These are phyloP conservation scores for Verticillium longisporum DNA, from an alignment of 2,329 filamentous ascomycete species.

Conservation along the genomic window DNA sequence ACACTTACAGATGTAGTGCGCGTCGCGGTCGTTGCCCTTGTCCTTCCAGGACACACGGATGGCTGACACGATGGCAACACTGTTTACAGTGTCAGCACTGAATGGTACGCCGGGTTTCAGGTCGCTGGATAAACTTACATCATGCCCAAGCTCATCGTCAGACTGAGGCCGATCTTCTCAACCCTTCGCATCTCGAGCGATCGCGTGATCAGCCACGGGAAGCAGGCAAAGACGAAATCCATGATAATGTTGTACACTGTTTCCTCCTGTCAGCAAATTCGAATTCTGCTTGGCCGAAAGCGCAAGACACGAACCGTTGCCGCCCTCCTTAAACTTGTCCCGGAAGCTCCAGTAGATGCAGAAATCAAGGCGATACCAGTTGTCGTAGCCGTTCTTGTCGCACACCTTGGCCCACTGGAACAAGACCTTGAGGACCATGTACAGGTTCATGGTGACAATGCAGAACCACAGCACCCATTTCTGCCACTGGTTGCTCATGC, in stretches of 20 bases:
- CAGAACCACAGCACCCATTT: constrained; percentile 39
- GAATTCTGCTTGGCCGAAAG: neutral
- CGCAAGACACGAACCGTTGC: constrained; percentile 32
- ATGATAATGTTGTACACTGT: constrained; percentile 46
- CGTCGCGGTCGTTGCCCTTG: constrained; percentile 34
- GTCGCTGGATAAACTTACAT: constrained; percentile 20
- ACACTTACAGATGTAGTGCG: constrained; percentile 36
- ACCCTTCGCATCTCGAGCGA: constrained; percentile 36
- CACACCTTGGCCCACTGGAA: constrained; percentile 43
- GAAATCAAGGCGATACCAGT: constrained; percentile 39
- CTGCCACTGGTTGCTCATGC: constrained; percentile 37
- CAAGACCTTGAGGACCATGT: constrained; percentile 37
- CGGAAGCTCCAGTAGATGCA: constrained; percentile 31
- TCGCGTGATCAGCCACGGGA: constrained; percentile 43
- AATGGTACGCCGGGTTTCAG: neutral
- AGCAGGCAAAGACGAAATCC: constrained; percentile 42
- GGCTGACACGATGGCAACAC: constrained; percentile 39
- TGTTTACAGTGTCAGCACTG: constrained; percentile 5
- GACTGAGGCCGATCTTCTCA: constrained; percentile 42
- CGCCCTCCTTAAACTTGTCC: constrained; percentile 39
- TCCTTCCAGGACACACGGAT: constrained; percentile 43
- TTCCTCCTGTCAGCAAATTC: neutral
- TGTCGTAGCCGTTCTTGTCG: constrained; percentile 31
- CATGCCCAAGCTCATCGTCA: constrained; percentile 44
- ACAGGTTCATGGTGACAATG: constrained; percentile 40